Base-by-base conservation (phyloP, 2,329 filamentous ascomycete species). In the Dryadomyces quercivorus region DNA sequence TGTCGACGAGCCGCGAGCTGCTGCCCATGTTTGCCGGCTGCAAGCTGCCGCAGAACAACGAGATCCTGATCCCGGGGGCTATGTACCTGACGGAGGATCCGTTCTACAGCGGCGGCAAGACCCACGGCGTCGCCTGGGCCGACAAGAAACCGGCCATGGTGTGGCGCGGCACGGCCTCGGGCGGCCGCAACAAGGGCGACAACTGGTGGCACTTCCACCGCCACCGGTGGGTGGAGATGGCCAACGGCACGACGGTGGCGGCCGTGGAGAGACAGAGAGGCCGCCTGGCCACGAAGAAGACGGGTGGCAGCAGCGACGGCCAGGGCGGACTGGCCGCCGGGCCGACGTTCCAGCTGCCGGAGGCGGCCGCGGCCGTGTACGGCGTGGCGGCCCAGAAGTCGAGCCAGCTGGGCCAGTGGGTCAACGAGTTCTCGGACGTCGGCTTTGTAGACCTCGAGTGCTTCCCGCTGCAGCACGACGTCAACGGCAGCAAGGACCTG, bases 161-260 rank as follows among this genome's bases (percentile, higher is more conserved):
- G 42, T 86, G 83, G 83, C 78, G 82, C 45, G 83, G 82, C 48
- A 77, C 80, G 6, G 81, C 78, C 3, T 82, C 81, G 8, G 82
- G 81, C 2, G 82, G 81, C 2, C 69, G 72, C 26, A 66, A 71
- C 40, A 68, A 67, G 56, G 62, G 61, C n/a, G 64, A 79, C 49
- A 84, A 77, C 56, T 88, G 84, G 84, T 74, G 73, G 43, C 77
- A 80, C 34, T 85, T 86, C 61, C 84, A 87, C 56, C 80, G 84
- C 13, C 84, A 86, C 61, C 80, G 84, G 6, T 80, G 87, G 56
- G 71, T 86, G 31, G 72, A 81, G 55, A 84, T 87, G 80, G 69
- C 84, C 50, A 86, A 88, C 61, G 75, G 75, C 8, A 82, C 79
- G 1, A 74, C 70, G 18, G 76, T 83, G n/a, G 63, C 64, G 34